Conservation (phyloP, 1,139 yeast genomes). For the Groenewaldozyma auringiensis region DNA sequence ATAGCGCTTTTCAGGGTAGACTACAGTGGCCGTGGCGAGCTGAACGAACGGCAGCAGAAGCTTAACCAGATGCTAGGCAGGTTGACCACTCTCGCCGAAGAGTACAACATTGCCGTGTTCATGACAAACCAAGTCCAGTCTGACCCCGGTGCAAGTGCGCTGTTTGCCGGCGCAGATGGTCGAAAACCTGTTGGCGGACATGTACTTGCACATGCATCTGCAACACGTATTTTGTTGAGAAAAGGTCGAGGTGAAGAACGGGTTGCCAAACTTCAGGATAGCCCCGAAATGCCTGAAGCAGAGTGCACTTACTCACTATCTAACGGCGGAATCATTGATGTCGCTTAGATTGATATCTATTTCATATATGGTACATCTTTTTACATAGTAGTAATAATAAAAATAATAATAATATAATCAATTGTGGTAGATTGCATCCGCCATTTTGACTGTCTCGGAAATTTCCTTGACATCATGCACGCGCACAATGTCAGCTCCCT, state of each 20-base stretch:
- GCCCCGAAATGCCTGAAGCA: slow-evolving; percentile 56
- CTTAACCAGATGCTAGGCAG: slow-evolving; percentile 50
- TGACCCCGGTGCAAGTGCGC: slow-evolving; percentile 61
- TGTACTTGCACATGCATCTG: slow-evolving; percentile 57
- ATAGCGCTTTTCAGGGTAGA: slow-evolving; percentile 60
- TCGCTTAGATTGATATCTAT: slow-evolving; percentile 21
- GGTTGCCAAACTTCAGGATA: slow-evolving; percentile 52
- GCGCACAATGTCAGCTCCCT: slow-evolving; percentile 72
- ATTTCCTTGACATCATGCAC: slow-evolving; percentile 78
- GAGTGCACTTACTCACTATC: slow-evolving; percentile 49
- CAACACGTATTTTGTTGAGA: slow-evolving; percentile 46
- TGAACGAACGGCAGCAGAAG: slow-evolving; percentile 54
- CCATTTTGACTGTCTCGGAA: slow-evolving; percentile 54
- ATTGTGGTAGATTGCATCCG: slow-evolving; percentile 66
- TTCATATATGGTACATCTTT: no score
- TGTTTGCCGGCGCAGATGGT: slow-evolving; percentile 59
- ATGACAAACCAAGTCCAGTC: slow-evolving; percentile 58
- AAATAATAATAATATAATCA: no score
- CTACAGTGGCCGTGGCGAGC: slow-evolving; percentile 52
- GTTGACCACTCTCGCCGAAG: slow-evolving; percentile 49
- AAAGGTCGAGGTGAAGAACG: slow-evolving; percentile 62
- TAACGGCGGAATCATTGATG: slow-evolving; percentile 47
- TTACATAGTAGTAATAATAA: slow-evolving; percentile 3
- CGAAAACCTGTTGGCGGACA: slow-evolving; percentile 61
- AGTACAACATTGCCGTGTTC: slow-evolving; percentile 51